Base-by-base conservation (phyloP, 305 asterid species). In the Fraxinus dipetala region DNA sequence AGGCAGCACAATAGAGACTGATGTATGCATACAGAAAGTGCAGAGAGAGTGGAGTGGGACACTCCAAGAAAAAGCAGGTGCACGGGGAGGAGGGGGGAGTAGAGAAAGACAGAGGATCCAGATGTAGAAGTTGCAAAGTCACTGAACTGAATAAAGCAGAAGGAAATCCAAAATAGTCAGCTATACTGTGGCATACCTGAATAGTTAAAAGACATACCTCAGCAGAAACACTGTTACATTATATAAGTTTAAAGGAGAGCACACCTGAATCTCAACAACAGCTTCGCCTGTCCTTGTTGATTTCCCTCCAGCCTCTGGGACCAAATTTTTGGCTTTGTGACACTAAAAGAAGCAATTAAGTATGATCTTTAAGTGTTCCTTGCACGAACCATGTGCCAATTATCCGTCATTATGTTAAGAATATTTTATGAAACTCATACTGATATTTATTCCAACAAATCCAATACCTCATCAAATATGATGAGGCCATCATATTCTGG, bases 281-380 rank as follows among this genome's bases (percentile, higher is more conserved):
- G 98, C 99, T 92, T 96, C 97, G n/a, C 99, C 98, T 7, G 99
- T 94, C 89, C 93, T 91, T 82, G 98, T 96, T 82, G 98, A 92
- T 86, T 93, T 97, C 73, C 95, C 93, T 86, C 99, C 99, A 77
- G 97, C 93, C 90, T 93, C 99, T 40, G 98, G 98, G 79, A 96
- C 94, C 86, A 96, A 89, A 92, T 96, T 96, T 90, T 96, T 96
- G 40, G 98, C 99, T 90, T 94, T 96, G 89, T 96, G 99, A 84
- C 98, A 96, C 99, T 96, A 86, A 88, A 82, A 81, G 31, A 83
- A 89, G 74, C 80, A 85, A 81, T 84, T 59, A 61, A 70, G 61
- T 54, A 20, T 81, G 22, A 72, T 14, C 56, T 31, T 26, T 77
- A 82, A 81, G 38, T 59, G 74, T 78, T 72, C 63, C 83, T 87